phyloP scores from a whole-genome alignment of 2,329 filamentous ascomycete genomes.

The Cytospora piceae region DNA sequence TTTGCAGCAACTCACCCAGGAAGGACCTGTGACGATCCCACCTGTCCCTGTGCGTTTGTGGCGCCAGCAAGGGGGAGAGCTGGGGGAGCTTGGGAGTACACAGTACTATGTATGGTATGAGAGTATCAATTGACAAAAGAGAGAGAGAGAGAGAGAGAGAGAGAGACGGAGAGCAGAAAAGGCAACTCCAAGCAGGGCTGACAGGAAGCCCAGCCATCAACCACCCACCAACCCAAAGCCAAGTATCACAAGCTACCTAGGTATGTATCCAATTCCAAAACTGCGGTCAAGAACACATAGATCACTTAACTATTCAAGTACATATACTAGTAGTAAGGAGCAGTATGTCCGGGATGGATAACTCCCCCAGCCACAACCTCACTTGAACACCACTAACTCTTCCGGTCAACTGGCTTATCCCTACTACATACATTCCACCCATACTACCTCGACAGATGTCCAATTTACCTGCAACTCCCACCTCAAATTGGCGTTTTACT shows the following conservation, averaged over 20 bases:
- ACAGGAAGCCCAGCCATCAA: too few relatives aligned
- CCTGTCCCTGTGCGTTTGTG: neutral
- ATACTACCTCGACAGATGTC: neutral
- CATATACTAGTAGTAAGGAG: neutral
- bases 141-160: too few relatives aligned
- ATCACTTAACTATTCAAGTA: too few relatives aligned
- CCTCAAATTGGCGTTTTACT: neutral
- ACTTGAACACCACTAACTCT: neutral
- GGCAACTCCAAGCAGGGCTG: too few relatives aligned
- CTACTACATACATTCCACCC: neutral
- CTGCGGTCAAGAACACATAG: too few relatives aligned
- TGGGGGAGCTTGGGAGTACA: neutral
- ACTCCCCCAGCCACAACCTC: neutral
- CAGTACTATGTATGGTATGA: neutral
- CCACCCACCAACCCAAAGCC: too few relatives aligned
- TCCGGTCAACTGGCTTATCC: neutral
- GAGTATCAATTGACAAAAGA: too few relatives aligned
- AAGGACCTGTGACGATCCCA: neutral
- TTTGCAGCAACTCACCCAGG: neutral
- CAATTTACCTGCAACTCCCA: neutral
- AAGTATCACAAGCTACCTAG: too few relatives aligned
- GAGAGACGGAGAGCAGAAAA: too few relatives aligned
- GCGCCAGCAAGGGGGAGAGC: slow-evolving; percentile 2
- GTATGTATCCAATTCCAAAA: too few relatives aligned
- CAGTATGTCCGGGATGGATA: neutral